phyloP scores from a whole-genome alignment of 805 yeast species.

The Helenozyma baotianmanensis region DNA sequence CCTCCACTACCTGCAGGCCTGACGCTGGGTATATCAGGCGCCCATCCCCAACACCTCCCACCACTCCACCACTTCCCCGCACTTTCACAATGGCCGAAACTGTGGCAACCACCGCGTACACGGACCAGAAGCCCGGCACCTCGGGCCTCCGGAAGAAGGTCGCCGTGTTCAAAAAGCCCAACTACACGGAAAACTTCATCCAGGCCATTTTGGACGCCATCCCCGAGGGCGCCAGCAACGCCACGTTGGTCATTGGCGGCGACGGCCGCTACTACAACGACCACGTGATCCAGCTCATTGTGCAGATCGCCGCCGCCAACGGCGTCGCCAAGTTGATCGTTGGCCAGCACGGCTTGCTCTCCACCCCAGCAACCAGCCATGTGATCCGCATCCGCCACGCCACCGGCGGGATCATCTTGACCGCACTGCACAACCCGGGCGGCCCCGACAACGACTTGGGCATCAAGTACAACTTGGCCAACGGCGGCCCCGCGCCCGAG shows the following conservation, averaged over 20 bases:
- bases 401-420: constrained; percentile 93
- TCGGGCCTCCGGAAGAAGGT: constrained; percentile 95
- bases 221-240: constrained; percentile 77
- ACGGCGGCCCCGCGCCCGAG: constrained; percentile 99
- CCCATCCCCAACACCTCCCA: too few relatives aligned
- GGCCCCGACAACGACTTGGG: constrained; percentile 92
- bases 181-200: constrained; percentile 91
- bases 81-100: constrained; percentile 15
- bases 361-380: constrained; percentile 97
- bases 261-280: constrained; percentile 93
- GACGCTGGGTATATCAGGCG: too few relatives aligned
- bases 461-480: constrained; percentile 88
- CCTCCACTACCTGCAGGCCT: too few relatives aligned
- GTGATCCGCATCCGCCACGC: constrained; percentile 69
- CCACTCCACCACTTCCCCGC: constrained; percentile 1
- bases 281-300: constrained; percentile 74
- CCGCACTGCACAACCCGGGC: constrained; percentile 98
- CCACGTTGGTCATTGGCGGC: constrained; percentile 90
- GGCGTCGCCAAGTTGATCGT: constrained; percentile 81
- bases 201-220: constrained; percentile 82
- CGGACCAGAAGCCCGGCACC: constrained; percentile 96
- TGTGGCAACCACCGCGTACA: constrained; percentile 66
- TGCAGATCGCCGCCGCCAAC: constrained; percentile 83
- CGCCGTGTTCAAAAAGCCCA: constrained; percentile 66
- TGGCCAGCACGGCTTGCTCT: constrained; percentile 83